Base-by-base conservation (phyloP, 345 rosid genomes). In the Eucalyptus leucophloia region DNA sequence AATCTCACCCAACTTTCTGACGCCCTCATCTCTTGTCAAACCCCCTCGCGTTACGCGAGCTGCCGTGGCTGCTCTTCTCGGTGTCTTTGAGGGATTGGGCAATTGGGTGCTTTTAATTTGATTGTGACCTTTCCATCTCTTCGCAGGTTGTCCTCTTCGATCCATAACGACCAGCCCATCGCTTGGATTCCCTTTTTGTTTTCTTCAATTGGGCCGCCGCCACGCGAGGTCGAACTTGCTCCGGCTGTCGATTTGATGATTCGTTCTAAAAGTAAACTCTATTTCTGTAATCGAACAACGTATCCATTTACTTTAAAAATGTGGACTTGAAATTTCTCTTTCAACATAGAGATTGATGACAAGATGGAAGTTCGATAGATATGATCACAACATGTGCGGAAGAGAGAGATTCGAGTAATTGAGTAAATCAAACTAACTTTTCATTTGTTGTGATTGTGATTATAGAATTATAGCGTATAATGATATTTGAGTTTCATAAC, bases 21-120 rank as follows among this genome's bases (percentile, higher is more conserved):
- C 90, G 91, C 86, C 89, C 88, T 88, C 93, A 91, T 91, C 91
- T 45, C 49, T 18, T 88, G 37, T 34, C 51, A 77, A 11, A 37
- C 83, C 15, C 62, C 24, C 77, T n/a, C 77, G 77, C 62, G 30
- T 56, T 24, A 56, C 62, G 62, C 13, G 62, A 56, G 30, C 62
- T 24, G 14, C 62, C 34, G 77, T 17, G 1, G 40, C 18, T 19
- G 47, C 83, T 72, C 82, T 37, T 37, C 44, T 5, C 1, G 82
- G 45, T 6, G 45, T 69, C 82, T 37, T 26, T 10, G 26, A 37
- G 15, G 0, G 62, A 65, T 34, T 37, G 12, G 45, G 82, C 37
- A 17, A 32, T 9, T 17, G 42, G 80, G 42, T 9, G 69, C n/a
- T 16, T 62, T 15, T 18, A 69, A 69, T 34, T 69, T 69, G 81